phyloP scores from a whole-genome alignment of 2,329 filamentous ascomycete species.

The Trichoderma asperellum region DNA sequence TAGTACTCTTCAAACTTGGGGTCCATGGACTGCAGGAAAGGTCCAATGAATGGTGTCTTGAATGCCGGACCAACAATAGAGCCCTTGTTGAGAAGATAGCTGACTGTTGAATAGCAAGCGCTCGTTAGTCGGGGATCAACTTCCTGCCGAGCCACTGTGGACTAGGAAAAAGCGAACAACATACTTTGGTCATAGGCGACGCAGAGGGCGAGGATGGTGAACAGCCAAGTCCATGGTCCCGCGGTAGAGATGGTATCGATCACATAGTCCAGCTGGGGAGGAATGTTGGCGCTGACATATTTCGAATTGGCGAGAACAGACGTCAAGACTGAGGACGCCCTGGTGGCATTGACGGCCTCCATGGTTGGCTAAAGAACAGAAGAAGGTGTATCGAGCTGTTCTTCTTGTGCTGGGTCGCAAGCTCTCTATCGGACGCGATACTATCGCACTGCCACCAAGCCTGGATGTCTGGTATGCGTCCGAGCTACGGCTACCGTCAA shows the following conservation, averaged over 20 bases:
- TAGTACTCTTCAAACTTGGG: constrained; percentile 92
- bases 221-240: constrained; percentile 63
- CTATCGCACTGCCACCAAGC: constrained; percentile 8
- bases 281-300: constrained; percentile 53
- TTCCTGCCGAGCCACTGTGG: background rate
- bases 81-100: constrained; percentile 75
- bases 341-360: constrained; percentile 57
- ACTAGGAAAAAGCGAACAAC: constrained; percentile 37
- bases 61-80: constrained; percentile 73
- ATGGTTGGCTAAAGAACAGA: constrained; percentile 40
- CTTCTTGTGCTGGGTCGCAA: background rate
- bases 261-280: constrained; percentile 59
- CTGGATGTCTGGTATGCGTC: background rate
- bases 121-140: constrained; percentile 1
- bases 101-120: constrained; percentile 54
- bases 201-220: constrained; percentile 71
- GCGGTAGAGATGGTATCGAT: constrained; percentile 61
- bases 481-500: background rate
- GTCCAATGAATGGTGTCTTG: constrained; percentile 90
- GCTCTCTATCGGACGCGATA: constrained; percentile 12
- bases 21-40: constrained; percentile 88
- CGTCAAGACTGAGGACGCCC: constrained; percentile 68
- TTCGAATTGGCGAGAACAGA: constrained; percentile 69
- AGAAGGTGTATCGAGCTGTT: background rate
- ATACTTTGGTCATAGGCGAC: constrained; percentile 89